A percentile compares a stretch with the other conserved stretches of the same genome.
phyloP scores from a whole-genome alignment of 805 yeast genomes.

The Metahyphopichia silvanorum region DNA sequence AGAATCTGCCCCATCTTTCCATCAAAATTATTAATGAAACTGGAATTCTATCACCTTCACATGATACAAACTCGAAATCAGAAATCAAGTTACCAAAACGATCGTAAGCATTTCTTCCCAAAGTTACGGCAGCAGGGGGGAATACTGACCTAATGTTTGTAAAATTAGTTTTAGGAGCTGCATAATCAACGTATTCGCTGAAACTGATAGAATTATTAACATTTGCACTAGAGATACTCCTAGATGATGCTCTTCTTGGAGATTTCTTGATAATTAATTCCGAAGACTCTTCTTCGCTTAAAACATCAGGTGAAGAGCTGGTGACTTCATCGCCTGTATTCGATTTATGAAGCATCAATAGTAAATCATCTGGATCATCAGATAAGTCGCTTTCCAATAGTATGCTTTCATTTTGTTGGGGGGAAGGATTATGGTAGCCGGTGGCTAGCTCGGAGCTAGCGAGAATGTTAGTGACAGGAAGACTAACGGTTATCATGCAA shows the following conservation, averaged over 20 bases:
- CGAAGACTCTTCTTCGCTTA: constrained; percentile 8
- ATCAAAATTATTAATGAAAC: constrained; percentile 59
- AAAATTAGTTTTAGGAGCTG: constrained; percentile 67
- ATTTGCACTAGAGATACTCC: constrained; percentile 15
- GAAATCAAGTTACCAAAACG: constrained; percentile 60
- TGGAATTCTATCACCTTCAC: constrained; percentile 67
- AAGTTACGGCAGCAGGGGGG: constrained; percentile 73
- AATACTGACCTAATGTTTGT: constrained; percentile 67
- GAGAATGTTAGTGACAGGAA: constrained; percentile 52
- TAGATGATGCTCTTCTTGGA: constrained; percentile 16
- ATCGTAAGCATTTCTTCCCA: constrained; percentile 73
- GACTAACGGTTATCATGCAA: constrained; percentile 46
- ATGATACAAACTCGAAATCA: constrained; percentile 68
- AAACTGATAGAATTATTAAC: constrained; percentile 36
- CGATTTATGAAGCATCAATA: too few species aligned
- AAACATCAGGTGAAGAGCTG: constrained; percentile 4
- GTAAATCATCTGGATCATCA: constrained; percentile 4
- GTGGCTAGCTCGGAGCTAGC: constrained; percentile 42
- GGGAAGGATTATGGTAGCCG: constrained; percentile 15
- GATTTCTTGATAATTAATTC: constrained; percentile 3
- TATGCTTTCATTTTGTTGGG: constrained; percentile 6
- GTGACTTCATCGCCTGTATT: constrained; percentile 7
- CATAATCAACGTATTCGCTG: constrained; percentile 70
- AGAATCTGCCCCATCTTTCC: constrained; percentile 76
- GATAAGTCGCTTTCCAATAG: background rate